Percentiles rank a stretch among this genome's conserved stretches.
Evolutionary conservation across 805 yeast species (phyloP).

Genomic region (Candida ortonii): DNA sequence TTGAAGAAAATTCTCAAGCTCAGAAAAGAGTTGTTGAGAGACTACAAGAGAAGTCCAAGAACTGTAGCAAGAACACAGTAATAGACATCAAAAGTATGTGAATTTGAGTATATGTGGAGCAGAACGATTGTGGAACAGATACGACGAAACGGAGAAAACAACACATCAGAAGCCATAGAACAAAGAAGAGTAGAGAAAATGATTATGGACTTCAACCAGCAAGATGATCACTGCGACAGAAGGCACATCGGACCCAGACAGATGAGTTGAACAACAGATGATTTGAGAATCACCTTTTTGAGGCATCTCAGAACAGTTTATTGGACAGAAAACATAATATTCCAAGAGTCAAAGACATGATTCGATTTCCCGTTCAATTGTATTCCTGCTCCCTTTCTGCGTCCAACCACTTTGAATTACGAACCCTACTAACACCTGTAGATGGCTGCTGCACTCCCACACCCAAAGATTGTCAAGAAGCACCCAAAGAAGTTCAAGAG

Average conservation of each 20-base stretch:
- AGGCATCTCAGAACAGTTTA: too few relatives aligned
- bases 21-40: constrained; percentile 5
- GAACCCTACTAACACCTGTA: constrained; percentile 19
- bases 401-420: constrained; percentile 3
- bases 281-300: too few relatives aligned
- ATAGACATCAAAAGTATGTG: constrained; percentile 22
- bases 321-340: too few relatives aligned
- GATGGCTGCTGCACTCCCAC: constrained; percentile 97
- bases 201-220: too few relatives aligned
- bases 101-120: too few relatives aligned
- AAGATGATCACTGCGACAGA: background rate
- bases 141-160: too few relatives aligned
- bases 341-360: too few relatives aligned
- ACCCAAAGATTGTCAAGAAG: constrained; percentile 99
- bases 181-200: background rate
- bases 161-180: background rate
- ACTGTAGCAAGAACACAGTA: constrained; percentile 9
- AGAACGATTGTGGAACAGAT: too few relatives aligned
- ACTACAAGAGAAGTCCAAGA: background rate
- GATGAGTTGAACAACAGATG: too few relatives aligned
- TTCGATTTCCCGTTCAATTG: too few relatives aligned
- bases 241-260: too few relatives aligned
- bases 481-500: constrained; percentile 98
- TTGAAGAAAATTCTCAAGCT: constrained; percentile 4
- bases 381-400: too few relatives aligned